Base-by-base conservation (phyloP, 805 yeast species). In the Nakazawaea laoshanensis region DNA sequence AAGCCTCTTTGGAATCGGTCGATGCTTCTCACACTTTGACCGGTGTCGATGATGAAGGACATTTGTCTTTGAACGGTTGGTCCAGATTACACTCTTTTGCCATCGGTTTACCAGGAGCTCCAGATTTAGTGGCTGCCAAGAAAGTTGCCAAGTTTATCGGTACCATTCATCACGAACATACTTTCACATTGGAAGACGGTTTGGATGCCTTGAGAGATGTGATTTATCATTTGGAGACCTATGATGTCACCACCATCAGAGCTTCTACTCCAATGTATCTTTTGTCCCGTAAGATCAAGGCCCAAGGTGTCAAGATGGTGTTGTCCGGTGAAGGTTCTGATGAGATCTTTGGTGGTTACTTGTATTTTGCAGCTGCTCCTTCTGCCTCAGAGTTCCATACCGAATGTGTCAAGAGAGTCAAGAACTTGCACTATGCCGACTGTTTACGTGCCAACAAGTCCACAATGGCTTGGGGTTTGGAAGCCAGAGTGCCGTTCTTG, bases 381-480 rank as follows among this genome's bases (percentile, higher is more conserved):
- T 67, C 82, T 39, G 80, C 95, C 34, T 67, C 66, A 37, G 98
- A 86, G 50, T 92, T 92, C 87, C 97, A 92, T 64, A 67, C 76
- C 41, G 99, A 92, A 67, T 83, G 94, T 63, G 95, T 92, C 42
- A 70, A 81, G 67, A 76, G 99, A 61, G 96, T 92, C 49, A 86
- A 92, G 72, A 88, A 92, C 89, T 72, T 92, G 63, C 96, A 92
- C 63, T 77, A 77, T 48, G 86, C 97, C 41, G 99, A 92, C 67
- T 89, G 97, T 69, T 67, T 92, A 57, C 81, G 99, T 63, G 99
- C 99, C 44, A 92, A 92, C 83, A 92, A 92, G 67, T 88, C 96
- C 21, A 92, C 99, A 39, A 85, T 92, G 96, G 97, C 99, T 27
- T 92, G 99, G 99, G 99, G 99, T 61, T 74, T 92, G 44, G 99